phyloP scores from a whole-genome alignment of 805 yeast species.

The Wickerhamiella bombiphila region DNA sequence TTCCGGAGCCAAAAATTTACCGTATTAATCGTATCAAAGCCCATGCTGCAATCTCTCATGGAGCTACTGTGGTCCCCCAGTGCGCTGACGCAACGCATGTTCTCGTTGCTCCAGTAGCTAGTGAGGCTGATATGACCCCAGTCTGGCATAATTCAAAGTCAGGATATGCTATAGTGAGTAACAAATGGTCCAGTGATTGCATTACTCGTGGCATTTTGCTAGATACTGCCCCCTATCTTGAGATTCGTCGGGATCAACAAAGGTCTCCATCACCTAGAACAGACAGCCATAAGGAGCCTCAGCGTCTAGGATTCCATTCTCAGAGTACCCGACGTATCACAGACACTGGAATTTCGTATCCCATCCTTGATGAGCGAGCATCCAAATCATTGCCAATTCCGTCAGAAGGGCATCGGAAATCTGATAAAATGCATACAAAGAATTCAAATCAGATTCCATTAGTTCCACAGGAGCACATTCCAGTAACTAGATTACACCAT shows the following conservation, averaged over 20 bases:
- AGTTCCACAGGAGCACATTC: too few relatives aligned
- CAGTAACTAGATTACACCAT: neutral
- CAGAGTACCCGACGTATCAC: too few relatives aligned
- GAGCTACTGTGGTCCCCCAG: slow-evolving; percentile 15
- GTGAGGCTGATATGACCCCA: slow-evolving; percentile 3
- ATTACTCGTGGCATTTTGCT: slow-evolving; percentile 16
- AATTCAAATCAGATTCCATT: too few relatives aligned
- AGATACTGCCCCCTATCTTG: slow-evolving; percentile 3
- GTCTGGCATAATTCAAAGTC: neutral
- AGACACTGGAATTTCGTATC: too few relatives aligned
- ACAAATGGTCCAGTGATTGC: slow-evolving; percentile 24
- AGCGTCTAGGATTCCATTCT: neutral
- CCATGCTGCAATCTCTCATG: slow-evolving; percentile 13
- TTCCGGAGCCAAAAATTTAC: slow-evolving; percentile 8
- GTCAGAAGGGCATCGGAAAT: too few relatives aligned
- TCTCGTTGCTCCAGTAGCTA: slow-evolving; percentile 13
- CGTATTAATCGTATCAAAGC: slow-evolving; percentile 11
- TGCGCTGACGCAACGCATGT: slow-evolving; percentile 17
- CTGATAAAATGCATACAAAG: too few relatives aligned
- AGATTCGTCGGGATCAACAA: neutral
- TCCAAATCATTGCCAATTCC: too few relatives aligned
- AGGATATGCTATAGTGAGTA: slow-evolving; percentile 7
- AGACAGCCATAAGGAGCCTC: neutral
- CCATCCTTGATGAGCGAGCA: too few relatives aligned
- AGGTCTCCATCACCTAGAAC: neutral